Percentiles rank a stretch among this genome's conserved stretches.
Evolutionary conservation across 768 basidiomycete species (phyloP).

Genomic region (Xerocomellus intermedius): DNA sequence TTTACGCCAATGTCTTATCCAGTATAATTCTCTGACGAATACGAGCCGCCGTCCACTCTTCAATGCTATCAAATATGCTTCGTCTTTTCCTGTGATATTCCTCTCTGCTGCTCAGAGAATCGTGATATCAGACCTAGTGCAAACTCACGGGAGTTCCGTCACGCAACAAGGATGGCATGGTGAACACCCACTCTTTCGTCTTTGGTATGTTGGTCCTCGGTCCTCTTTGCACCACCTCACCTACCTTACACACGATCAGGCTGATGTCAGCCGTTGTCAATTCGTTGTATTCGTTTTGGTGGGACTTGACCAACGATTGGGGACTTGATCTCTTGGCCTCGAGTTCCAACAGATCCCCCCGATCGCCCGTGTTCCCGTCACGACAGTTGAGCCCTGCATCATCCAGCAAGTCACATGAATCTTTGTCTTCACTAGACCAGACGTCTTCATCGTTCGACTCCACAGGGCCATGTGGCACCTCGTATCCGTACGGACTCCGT

Average conservation of each 20-base stretch:
- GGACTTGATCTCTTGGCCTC: constrained; percentile 73
- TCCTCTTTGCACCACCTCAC: neutral
- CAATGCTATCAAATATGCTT: constrained; percentile 96
- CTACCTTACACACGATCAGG: constrained; percentile 44
- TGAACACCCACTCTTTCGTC: constrained; percentile 74
- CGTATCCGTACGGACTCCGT: constrained; percentile 73
- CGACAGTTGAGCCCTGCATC: constrained; percentile 37
- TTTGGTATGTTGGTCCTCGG: constrained; percentile 61
- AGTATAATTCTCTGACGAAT: constrained; percentile 65
- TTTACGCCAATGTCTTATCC: constrained; percentile 90
- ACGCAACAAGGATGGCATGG: constrained; percentile 61
- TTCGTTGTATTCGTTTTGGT: constrained; percentile 96
- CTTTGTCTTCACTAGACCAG: neutral
- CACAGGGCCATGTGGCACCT: constrained; percentile 11
- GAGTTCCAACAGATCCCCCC: constrained; percentile 36
- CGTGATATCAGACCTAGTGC: constrained; percentile 58
- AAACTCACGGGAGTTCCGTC: constrained; percentile 45
- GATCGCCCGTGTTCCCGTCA: constrained; percentile 43
- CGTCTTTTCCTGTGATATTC: constrained; percentile 94
- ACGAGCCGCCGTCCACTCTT: constrained; percentile 70
- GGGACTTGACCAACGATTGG: constrained; percentile 99
- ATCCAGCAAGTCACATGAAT: constrained; percentile 15
- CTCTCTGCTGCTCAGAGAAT: constrained; percentile 87
- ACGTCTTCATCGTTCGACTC: constrained; percentile 18
- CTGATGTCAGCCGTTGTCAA: constrained; percentile 81